A percentile compares a stretch with the other conserved stretches of the same genome.
phyloP scores from a whole-genome alignment of 2,329 filamentous ascomycete species.

The Aphanoascus verrucosus region DNA sequence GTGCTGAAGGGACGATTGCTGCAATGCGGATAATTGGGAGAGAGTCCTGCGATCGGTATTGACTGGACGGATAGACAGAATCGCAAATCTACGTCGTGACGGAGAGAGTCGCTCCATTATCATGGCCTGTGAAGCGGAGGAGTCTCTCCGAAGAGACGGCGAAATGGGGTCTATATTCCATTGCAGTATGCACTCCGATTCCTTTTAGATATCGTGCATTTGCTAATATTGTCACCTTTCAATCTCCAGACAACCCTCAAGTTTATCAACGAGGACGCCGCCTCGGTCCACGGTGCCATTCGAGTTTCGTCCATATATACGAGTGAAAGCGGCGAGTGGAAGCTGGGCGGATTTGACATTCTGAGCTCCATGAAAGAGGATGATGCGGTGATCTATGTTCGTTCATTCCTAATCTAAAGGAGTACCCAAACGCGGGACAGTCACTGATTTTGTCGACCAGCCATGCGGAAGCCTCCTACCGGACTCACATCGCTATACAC shows the following conservation, averaged over 20 bases:
- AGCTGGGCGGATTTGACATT: constrained; percentile 84
- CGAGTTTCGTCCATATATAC: constrained; percentile 81
- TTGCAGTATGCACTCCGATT: constrained; percentile 54
- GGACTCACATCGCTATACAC: constrained; percentile 70
- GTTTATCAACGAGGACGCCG: constrained; percentile 89
- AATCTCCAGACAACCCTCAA: constrained; percentile 67
- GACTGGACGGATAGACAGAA: constrained; percentile 56
- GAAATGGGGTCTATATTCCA: constrained; percentile 86
- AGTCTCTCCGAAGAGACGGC: constrained; percentile 82
- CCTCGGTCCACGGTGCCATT: constrained; percentile 80
- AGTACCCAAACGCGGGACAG: neutral
- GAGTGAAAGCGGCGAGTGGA: constrained; percentile 96
- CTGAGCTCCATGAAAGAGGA: constrained; percentile 94
- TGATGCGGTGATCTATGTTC: constrained; percentile 77
- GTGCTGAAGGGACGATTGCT: constrained; percentile 14
- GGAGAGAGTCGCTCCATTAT: constrained; percentile 73
- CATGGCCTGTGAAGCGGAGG: constrained; percentile 82
- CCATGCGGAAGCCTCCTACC: constrained; percentile 80
- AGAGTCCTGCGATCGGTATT: neutral
- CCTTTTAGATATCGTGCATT: neutral
- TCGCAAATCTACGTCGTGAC: constrained; percentile 93
- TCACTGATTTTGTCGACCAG: constrained; percentile 33
- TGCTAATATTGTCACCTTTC: neutral
- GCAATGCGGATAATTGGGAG: neutral
- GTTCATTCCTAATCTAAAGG: constrained; percentile 16